Evolutionary conservation across 2,329 filamentous ascomycete species (phyloP), one percentile per base, ranked within the genome.

Genomic region (Laburnicola sp.): DNA sequence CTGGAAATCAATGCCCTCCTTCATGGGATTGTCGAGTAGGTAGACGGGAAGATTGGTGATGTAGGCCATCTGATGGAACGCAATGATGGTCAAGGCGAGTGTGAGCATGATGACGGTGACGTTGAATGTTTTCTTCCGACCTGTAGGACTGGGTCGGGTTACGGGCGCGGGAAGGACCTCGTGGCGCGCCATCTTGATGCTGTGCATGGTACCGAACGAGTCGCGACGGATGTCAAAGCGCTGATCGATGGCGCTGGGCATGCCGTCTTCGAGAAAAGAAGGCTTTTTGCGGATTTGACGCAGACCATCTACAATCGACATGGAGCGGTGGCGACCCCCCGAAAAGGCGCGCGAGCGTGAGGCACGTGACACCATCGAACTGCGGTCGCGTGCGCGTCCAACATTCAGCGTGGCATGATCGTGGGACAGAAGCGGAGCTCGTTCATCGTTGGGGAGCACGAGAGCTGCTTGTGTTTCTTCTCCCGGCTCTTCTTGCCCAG

Each of bases 1-100:
- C 0, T 78, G 63, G 34, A 79, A 65, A 27, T 75, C 73, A 11
- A 75, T 62, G 6, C 63, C 63, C 25, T 42, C 62, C 27, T 49
- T 37, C 2, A 35, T 25, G 22, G 82, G 80, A 23, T 84, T 78
- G 61, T 96, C 91, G 68, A 96, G 90, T 47, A 96, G 84, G 75
- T 96, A 97, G 53, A 97, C 96, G 7, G 92, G 92, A 45, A 96
- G 79, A 0, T 96, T 82, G 66, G 95, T 89, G 66, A 96, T 91
- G 73, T 89, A 97, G 0, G 88, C 91, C 91, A 97, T 97, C 49
- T 71, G 69, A 35, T 97, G 92, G 72, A 95, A 96, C 7, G 90
- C 92, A 75, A 95, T 95, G 58, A 97, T 88, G 42, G 87, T 88
- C 53, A 97, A 78, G 2, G 91, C 86, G n/a, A 91, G 65, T 40